Evolutionary conservation across 805 yeast species (phyloP).

Genomic region (Isabelozyma rhagii): DNA sequence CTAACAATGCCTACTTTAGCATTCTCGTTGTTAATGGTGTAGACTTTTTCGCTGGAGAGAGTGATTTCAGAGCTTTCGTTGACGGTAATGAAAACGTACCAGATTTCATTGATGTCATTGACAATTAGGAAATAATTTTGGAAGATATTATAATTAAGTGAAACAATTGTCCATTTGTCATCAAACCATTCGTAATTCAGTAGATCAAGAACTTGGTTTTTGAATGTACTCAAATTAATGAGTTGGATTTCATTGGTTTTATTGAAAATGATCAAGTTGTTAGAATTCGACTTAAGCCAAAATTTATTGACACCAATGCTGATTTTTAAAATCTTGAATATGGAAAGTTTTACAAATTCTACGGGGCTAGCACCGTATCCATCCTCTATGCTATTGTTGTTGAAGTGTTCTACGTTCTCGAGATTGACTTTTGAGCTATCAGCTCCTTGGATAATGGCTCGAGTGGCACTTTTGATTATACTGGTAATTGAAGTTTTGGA

Average conservation of each 20-base stretch:
- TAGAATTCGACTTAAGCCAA: slow-evolving; percentile 40
- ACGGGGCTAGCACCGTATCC: slow-evolving; percentile 23
- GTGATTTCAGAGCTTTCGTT: neutral
- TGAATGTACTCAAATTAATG: slow-evolving; percentile 28
- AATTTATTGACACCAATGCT: slow-evolving; percentile 25
- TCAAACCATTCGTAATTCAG: slow-evolving; percentile 28
- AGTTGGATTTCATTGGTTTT: slow-evolving; percentile 25
- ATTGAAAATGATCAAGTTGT: slow-evolving; percentile 31
- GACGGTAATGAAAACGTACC: slow-evolving; percentile 11
- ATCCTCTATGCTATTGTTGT: slow-evolving; percentile 27
- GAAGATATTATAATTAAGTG: slow-evolving; percentile 21
- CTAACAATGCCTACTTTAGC: slow-evolving; percentile 1
- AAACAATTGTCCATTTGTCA: slow-evolving; percentile 11
- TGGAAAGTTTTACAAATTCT: slow-evolving; percentile 23
- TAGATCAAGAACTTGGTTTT: slow-evolving; percentile 23
- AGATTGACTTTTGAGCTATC: slow-evolving; percentile 13
- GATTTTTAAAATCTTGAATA: slow-evolving; percentile 32
- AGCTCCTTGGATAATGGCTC: slow-evolving; percentile 22
- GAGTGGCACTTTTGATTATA: slow-evolving; percentile 30
- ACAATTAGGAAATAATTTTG: slow-evolving; percentile 27
- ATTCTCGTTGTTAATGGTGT: neutral
- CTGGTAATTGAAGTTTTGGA: slow-evolving; percentile 23
- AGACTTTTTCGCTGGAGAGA: neutral
- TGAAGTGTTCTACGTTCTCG: slow-evolving; percentile 34
- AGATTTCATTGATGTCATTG: slow-evolving; percentile 21